A percentile compares a stretch with the other conserved stretches of the same genome.
Conservation (phyloP, 139 green algal species). For the Pycnococcus provasolii region DNA sequence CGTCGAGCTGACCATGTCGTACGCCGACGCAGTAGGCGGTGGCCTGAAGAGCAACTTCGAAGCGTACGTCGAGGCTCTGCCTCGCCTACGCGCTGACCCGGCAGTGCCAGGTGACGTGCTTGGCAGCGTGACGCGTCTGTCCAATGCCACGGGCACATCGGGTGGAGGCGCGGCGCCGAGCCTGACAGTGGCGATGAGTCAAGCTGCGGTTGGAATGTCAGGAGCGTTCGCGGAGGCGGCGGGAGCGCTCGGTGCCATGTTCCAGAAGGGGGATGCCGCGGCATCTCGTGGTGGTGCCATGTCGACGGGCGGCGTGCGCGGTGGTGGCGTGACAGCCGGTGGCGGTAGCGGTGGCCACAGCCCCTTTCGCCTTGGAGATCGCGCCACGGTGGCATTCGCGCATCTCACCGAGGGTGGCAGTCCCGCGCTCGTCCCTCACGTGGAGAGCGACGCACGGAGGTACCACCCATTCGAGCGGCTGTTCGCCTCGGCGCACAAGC, state of each 20-base stretch:
- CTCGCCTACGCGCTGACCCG: neutral
- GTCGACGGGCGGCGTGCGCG: neutral
- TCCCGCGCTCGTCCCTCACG: slow-evolving; percentile 75
- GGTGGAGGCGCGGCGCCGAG: too few species aligned
- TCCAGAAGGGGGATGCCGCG: too few species aligned
- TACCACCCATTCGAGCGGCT: slow-evolving; percentile 75
- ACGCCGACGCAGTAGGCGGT: slow-evolving; percentile 18
- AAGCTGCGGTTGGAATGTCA: too few species aligned
- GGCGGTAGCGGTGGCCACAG: neutral
- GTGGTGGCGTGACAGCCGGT: neutral
- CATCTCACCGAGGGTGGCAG: slow-evolving; percentile 49
- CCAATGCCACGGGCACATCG: too few species aligned
- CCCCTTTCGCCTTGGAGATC: slow-evolving; percentile 32
- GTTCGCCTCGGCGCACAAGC: slow-evolving; percentile 81
- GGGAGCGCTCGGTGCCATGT: too few species aligned
- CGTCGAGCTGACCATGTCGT: slow-evolving; percentile 15
- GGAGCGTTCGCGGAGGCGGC: too few species aligned
- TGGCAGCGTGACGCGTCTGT: neutral
- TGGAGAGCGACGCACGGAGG: slow-evolving; percentile 51
- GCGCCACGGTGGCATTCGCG: slow-evolving; percentile 55
- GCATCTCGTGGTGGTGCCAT: slow-evolving; percentile 19
- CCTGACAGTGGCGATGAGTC: too few species aligned
- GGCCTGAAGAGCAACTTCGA: slow-evolving; percentile 65
- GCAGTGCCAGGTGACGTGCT: neutral
- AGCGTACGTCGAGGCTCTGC: slow-evolving; percentile 43